These are phyloP conservation scores for Adansonia madagascariensis DNA, from an alignment of 441 rosid genomes.

Conservation along the genomic window DNA sequence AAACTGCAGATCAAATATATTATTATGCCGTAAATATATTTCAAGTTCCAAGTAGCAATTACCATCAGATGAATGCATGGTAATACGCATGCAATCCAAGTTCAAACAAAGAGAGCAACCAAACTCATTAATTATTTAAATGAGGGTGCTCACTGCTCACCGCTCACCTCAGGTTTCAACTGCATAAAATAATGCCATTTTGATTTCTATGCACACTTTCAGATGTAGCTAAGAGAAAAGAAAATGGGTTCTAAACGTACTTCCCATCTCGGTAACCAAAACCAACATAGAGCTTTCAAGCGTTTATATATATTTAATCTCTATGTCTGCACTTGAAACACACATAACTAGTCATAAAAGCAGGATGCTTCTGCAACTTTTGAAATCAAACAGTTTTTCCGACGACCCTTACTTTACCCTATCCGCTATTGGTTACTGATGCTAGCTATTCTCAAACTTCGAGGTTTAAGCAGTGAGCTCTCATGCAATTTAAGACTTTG, in stretches of 20 bases:
- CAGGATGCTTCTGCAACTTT: conserved; percentile 14
- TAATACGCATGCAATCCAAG: conserved; percentile 4
- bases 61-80: conserved; percentile 7
- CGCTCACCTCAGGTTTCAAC: neutral
- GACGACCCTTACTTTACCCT: neutral
- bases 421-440: neutral
- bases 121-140: neutral
- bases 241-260: conserved; percentile 9
- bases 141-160: neutral
- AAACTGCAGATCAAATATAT: neutral
- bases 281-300: neutral
- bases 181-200: conserved; percentile 15
- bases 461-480: conserved; percentile 10
- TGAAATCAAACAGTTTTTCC: conserved; percentile 4
- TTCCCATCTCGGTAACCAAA: conserved; percentile 21
- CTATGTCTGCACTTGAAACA: conserved; percentile 2
- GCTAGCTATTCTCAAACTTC: neutral
- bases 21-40: neutral
- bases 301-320: neutral
- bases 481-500: neutral
- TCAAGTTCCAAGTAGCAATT: conserved; percentile 10
- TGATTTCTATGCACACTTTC: conserved; percentile 7
- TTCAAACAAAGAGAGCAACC: neutral
- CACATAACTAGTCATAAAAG: conserved; percentile 10
- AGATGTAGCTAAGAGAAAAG: neutral